phyloP scores from a whole-genome alignment of 2,329 filamentous ascomycete genomes.

The Colletotrichum salicis region DNA sequence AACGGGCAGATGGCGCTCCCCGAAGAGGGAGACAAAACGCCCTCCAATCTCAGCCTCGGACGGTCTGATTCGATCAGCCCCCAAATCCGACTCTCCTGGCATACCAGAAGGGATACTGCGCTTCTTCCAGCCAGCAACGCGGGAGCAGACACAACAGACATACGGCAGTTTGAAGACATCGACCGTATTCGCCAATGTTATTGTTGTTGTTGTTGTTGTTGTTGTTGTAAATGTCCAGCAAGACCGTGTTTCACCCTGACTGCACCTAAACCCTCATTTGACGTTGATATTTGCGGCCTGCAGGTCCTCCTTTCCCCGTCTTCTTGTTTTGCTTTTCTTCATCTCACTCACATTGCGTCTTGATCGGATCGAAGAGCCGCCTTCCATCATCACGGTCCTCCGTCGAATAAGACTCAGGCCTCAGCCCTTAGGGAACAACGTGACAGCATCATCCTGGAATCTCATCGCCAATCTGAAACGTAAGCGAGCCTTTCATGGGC shows the following conservation, averaged over 20 bases:
- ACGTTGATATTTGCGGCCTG: background rate
- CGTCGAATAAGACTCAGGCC: slow-evolving; percentile 3
- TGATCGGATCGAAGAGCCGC: slow-evolving; percentile 19
- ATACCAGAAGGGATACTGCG: slow-evolving; percentile 8
- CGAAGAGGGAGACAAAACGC: background rate
- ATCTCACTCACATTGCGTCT: background rate
- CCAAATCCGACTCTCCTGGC: slow-evolving; percentile 16
- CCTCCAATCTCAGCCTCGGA: slow-evolving; percentile 10
- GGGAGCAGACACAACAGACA: background rate
- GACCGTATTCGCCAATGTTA: background rate
- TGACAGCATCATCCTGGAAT: slow-evolving; percentile 26
- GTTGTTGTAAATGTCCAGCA: background rate
- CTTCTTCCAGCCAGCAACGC: background rate
- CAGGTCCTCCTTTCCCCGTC: background rate
- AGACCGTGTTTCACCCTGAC: background rate
- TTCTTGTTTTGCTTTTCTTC: background rate
- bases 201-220: background rate
- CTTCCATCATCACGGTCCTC: slow-evolving; percentile 4
- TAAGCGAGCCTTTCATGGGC: slow-evolving; percentile 22
- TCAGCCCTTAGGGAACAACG: slow-evolving; percentile 5
- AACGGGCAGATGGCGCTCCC: slow-evolving; percentile 11
- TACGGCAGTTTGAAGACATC: background rate
- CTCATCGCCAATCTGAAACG: slow-evolving; percentile 32
- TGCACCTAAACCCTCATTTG: slow-evolving; percentile 15
- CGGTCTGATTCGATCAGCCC: slow-evolving; percentile 11